These are phyloP conservation scores for Malassezia sympodialis DNA, from an alignment of 1,284 basidiomycete species.

Conservation along the genomic window DNA sequence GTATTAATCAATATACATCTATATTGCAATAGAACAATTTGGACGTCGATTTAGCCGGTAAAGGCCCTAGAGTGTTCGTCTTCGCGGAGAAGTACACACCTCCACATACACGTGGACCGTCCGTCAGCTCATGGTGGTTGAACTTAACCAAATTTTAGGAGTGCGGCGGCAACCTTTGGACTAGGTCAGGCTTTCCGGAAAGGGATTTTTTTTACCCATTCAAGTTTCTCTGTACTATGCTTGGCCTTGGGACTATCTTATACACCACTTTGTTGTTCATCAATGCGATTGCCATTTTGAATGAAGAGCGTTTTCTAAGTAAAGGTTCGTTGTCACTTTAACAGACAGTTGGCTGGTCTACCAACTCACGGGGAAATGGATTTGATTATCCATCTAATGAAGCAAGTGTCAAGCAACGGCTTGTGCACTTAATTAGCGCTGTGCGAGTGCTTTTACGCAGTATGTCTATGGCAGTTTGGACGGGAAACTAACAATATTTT, in stretches of 20 bases:
- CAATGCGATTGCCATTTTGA: constrained; percentile 85
- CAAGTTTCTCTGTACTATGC: constrained; percentile 4
- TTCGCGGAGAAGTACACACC: not conserved
- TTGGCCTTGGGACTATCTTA: constrained; percentile 47
- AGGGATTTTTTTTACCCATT: not conserved
- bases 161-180: not conserved
- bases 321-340: constrained; percentile 58
- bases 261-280: constrained; percentile 63
- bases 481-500: not conserved
- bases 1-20: too few species aligned
- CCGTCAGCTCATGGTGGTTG: not conserved
- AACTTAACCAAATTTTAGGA: not conserved
- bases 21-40: too few species aligned
- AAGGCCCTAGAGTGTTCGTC: too few species aligned
- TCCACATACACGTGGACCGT: constrained; percentile 12
- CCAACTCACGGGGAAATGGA: constrained; percentile 23
- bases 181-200: not conserved
- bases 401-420: constrained; percentile 64
- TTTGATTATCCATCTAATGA: constrained; percentile 22
- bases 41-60: too few species aligned
- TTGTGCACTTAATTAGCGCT: constrained; percentile 83
- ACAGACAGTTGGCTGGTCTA: constrained; percentile 76
- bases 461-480: constrained; percentile 51
- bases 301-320: constrained; percentile 86
- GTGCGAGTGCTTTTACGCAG: constrained; percentile 90